phyloP scores from a whole-genome alignment of 2,329 filamentous ascomycete species.

The Epichloe bromicola region DNA sequence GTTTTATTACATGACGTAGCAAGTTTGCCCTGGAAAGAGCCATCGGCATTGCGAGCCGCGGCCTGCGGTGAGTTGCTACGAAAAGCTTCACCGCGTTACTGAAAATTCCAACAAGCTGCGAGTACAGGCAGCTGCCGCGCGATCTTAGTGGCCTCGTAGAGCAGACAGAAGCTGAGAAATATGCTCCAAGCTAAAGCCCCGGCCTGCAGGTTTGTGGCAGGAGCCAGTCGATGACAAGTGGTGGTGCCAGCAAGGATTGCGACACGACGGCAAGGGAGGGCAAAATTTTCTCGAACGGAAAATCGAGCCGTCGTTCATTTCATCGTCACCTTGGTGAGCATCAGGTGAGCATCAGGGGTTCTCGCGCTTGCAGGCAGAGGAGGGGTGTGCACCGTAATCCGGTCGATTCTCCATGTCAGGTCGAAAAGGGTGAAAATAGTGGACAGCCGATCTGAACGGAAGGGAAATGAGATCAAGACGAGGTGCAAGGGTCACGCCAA shows the following conservation, averaged over 20 bases:
- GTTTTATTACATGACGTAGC: too few species aligned
- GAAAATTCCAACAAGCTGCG: background rate
- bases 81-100: background rate
- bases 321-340: background rate
- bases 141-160: background rate
- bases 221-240: background rate
- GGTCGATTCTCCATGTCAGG: background rate
- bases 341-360: background rate
- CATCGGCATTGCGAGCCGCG: background rate
- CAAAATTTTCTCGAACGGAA: background rate
- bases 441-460: too few species aligned
- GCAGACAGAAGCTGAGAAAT: background rate
- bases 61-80: background rate
- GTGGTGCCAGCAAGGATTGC: background rate
- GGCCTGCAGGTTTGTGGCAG: background rate
- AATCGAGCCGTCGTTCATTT: background rate
- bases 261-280: background rate
- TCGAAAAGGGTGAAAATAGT: too few species aligned
- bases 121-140: background rate
- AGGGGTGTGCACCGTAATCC: background rate
- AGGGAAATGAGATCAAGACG: too few species aligned
- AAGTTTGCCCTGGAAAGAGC: background rate
- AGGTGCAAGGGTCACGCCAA: too few species aligned
- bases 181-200: too few species aligned
- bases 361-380: background rate